Base-by-base conservation (phyloP, 1,284 basidiomycete species). In the Rhodotorula sp. region DNA sequence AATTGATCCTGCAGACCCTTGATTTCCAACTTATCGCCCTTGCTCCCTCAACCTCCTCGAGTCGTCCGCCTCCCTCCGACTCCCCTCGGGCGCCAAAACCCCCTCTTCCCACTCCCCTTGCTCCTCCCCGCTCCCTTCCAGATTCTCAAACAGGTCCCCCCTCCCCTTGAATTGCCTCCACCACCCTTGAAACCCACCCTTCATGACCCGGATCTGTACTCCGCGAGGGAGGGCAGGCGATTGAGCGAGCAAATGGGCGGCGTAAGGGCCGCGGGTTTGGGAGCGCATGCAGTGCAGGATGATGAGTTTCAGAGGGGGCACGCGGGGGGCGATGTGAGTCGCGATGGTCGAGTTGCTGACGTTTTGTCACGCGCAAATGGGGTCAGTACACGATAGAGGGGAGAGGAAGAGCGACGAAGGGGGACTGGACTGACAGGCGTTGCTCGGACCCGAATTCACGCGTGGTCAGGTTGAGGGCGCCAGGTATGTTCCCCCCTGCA, bases 261-360 rank as follows among this genome's bases (percentile, higher is more conserved):
- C 71, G 67, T 67, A 69, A 1, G 71, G 71, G 21, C 71, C 71
- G 34, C 71, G 67, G 16, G 67, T 69, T 62, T 72, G 71, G 7
- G 65, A 67, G 28, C 71, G 45, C 71, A 72, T 72, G 62, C 71
- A 72, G 52, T 72, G 71, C 4, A 67, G 43, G 49, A 72, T 57
- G 16, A 72, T 26, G 50, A 49, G 28, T 2, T 19, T 21, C 26
- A 68, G 57, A 5, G 19, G 19, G 14, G 61, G 61, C 14, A 62
- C 48, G 8, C 55, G 64, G 1, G 71, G 61, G 12, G 6, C 2
- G 62, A 72, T 64, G 56, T 72, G 34, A 3, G 16, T 23, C 2
- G n/a, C 1, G 38, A 72, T 67, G 18, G 62, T 16, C 56, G 31
- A n/a, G 49, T 52, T 38, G 18, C 67, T 68, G 54, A 15, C 6